Evolutionary conservation across 2,329 filamentous ascomycete genomes (phyloP).

Genomic region (Pyrenophora seminiperda): DNA sequence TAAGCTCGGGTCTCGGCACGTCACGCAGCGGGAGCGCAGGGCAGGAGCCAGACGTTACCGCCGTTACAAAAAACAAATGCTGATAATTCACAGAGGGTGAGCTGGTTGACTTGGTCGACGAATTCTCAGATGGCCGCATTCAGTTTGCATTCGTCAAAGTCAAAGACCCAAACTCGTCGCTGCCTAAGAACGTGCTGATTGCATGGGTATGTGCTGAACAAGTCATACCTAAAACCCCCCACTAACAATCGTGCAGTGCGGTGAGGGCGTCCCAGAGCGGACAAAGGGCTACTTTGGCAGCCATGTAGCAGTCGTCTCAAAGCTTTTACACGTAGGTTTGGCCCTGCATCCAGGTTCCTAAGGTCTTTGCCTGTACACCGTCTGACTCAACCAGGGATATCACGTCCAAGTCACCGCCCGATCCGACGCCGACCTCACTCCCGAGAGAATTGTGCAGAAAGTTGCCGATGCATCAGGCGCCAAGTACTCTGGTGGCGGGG

Average conservation of each 20-base stretch:
- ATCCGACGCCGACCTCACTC: conserved; percentile 84
- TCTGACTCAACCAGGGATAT: conserved; percentile 67
- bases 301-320: conserved; percentile 85
- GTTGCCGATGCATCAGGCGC: conserved; percentile 92
- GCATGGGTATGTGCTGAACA: conserved; percentile 67
- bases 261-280: conserved; percentile 94
- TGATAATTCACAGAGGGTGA: conserved; percentile 73
- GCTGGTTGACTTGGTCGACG: conserved; percentile 84
- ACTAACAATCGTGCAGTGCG: conserved; percentile 63
- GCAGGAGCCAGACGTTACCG: background rate
- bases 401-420: conserved; percentile 97
- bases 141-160: conserved; percentile 98
- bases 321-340: conserved; percentile 76
- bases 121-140: conserved; percentile 94
- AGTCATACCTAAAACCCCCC: conserved; percentile 6
- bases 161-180: conserved; percentile 86
- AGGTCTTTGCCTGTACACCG: conserved; percentile 16
- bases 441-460: conserved; percentile 88
- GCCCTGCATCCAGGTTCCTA: background rate
- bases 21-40: background rate
- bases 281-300: conserved; percentile 99
- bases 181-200: conserved; percentile 92
- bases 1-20: conserved; percentile 18
- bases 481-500: conserved; percentile 79
- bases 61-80: conserved; percentile 13